Evolutionary conservation across 306 rosid species (phyloP), one percentile per base, ranked within the genome.

Genomic region (Glycine soja): DNA sequence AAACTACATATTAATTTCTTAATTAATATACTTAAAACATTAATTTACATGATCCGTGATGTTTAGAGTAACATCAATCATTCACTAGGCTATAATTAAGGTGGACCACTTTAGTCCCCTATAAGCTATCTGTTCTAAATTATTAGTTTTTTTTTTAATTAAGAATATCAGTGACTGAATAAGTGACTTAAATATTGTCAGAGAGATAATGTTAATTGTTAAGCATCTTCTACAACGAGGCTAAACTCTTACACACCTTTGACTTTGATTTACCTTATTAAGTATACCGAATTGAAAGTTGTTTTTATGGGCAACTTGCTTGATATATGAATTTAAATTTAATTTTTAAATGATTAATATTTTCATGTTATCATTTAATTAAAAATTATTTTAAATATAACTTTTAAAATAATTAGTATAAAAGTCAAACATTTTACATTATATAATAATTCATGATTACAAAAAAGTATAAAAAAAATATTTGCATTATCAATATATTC

Each of bases 21-120:
- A 11, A 10, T 34, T 63, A 6, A 13, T 63, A 34, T 62, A 6
- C 9, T 62, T 5, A 34, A 34, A 13, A 63, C 6, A 34, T 63
- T 63, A 32, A 63, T 34, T 34, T 14, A 13, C 47, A 6, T 5
- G 46, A 36, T 9, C 16, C 15, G 4, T 45, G 56, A 51, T 70
- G 72, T 36, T 73, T 48, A 78, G 77, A 67, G 30, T 56, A 16
- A 59, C 56, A 80, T 43, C 48, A 73, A 72, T 59, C 82, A 67
- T 24, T 81, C 84, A 70, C 82, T 8, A 70, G 82, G 72, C 72
- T 53, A 69, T 79, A 8, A 10, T 79, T 54, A 30, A 14, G 40
- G 36, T 79, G 54, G 14, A 69, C 74, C 61, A 56, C 52, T 42
- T 68, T 24, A 19, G 68, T 40, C 43, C 36, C 68, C 61, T 18